A percentile compares a stretch with the other conserved stretches of the same genome.
phyloP scores from a whole-genome alignment of 1,284 basidiomycete genomes.

The Melampsora americana region DNA sequence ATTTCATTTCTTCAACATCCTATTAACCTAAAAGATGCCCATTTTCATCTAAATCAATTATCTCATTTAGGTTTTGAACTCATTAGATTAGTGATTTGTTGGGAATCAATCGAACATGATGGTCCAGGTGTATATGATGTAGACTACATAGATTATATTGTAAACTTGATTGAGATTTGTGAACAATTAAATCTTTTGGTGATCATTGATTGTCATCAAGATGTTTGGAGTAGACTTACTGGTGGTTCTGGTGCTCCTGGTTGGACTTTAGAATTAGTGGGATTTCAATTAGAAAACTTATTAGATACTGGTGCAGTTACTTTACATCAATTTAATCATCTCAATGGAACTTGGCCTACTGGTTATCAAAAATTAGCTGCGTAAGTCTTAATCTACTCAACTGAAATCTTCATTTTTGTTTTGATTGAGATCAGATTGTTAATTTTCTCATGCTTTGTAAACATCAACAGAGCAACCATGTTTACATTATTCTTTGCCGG shows the following conservation, averaged over 20 bases:
- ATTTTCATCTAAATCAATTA: constrained; percentile 46
- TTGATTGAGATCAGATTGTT: not conserved
- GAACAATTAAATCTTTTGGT: constrained; percentile 69
- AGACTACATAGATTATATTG: constrained; percentile 78
- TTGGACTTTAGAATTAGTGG: constrained; percentile 70
- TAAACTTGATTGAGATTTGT: constrained; percentile 47
- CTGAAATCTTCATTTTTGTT: not conserved
- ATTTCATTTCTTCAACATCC: constrained; percentile 55
- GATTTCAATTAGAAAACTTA: constrained; percentile 58
- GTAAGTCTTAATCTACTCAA: not conserved
- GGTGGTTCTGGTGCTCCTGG: constrained; percentile 66
- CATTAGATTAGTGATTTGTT: constrained; percentile 74
- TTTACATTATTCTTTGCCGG: constrained; percentile 54
- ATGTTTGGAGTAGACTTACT: constrained; percentile 87
- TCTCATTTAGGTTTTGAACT: constrained; percentile 55
- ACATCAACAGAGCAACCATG: constrained; percentile 53
- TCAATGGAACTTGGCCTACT: constrained; percentile 41
- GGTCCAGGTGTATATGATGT: constrained; percentile 81
- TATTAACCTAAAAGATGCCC: constrained; percentile 53
- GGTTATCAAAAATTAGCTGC: constrained; percentile 80
- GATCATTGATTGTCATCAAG: constrained; percentile 64
- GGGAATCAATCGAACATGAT: constrained; percentile 91
- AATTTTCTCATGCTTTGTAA: constrained; percentile 46
- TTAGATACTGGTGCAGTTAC: constrained; percentile 80
- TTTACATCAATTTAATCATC: constrained; percentile 57